A percentile compares a stretch with the other conserved stretches of the same genome.
phyloP scores from a whole-genome alignment of 352 stramenopile genomes.

The Globisporangium okanoganense region DNA sequence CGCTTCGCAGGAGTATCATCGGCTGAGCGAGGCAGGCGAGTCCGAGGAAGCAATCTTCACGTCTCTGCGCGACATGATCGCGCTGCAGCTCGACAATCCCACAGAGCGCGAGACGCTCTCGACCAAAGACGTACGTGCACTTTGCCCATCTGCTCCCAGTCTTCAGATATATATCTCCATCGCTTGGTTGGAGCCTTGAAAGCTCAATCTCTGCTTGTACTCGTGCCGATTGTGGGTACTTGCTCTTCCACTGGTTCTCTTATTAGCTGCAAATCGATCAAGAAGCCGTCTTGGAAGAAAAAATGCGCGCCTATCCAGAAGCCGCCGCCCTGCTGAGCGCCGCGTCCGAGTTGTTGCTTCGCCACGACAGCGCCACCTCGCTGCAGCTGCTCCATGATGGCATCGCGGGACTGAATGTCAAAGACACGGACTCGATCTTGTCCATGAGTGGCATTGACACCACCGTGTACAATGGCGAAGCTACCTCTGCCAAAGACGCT shows the following conservation, averaged over 20 bases:
- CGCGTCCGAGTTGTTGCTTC: constrained; percentile 5
- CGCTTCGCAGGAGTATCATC: constrained; percentile 27
- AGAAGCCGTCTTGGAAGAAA: constrained; percentile 8
- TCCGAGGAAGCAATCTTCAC: constrained; percentile 42
- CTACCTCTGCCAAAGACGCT: background rate
- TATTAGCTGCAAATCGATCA: background rate
- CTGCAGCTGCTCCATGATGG: background rate
- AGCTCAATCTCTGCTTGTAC: background rate
- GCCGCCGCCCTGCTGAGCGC: background rate
- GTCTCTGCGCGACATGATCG: constrained; percentile 32
- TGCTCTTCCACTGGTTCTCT: too few relatives aligned
- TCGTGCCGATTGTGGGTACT: background rate
- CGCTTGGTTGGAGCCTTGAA: background rate
- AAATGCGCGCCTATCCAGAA: constrained; percentile 4
- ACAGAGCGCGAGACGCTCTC: constrained; percentile 4
- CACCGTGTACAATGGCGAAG: background rate
- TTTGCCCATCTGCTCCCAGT: background rate
- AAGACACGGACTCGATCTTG: constrained; percentile 1
- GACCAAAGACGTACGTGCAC: background rate
- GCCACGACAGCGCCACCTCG: background rate
- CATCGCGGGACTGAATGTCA: background rate
- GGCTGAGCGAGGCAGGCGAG: constrained; percentile 26
- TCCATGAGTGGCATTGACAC: constrained; percentile 4
- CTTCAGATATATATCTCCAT: background rate
- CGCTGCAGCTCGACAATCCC: constrained; percentile 15